Percentiles rank a stretch among this genome's conserved stretches.
phyloP scores from a whole-genome alignment of 2,329 filamentous ascomycete genomes.

The Pseudogymnoascus sp. region DNA sequence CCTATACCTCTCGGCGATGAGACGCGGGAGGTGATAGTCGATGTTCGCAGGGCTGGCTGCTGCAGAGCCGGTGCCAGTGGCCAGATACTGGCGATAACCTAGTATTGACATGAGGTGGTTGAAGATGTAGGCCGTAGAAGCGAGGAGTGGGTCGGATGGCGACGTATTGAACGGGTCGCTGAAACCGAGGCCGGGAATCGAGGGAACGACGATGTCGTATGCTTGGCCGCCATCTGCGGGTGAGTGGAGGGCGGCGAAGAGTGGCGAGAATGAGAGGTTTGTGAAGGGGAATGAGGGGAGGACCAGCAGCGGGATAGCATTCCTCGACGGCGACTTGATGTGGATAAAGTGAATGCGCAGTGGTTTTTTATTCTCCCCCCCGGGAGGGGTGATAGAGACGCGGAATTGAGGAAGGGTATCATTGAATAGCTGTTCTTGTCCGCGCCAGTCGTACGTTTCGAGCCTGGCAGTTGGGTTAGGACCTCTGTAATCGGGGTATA shows the following conservation, averaged over 20 bases:
- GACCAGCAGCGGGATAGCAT: conserved; percentile 56
- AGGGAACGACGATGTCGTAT: conserved; percentile 61
- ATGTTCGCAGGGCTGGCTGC: conserved; percentile 40
- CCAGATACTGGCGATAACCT: conserved; percentile 52
- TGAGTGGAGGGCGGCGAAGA: conserved; percentile 48
- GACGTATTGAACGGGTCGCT: conserved; percentile 48
- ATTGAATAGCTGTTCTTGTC: conserved; percentile 53
- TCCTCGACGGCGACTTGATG: conserved; percentile 42
- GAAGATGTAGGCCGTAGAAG: conserved; percentile 50
- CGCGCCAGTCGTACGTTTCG: conserved; percentile 58
- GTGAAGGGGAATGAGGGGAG: conserved; percentile 60
- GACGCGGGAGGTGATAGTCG: conserved; percentile 44
- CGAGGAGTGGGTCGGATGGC: conserved; percentile 33
- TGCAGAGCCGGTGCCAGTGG: conserved; percentile 46
- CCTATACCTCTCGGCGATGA: conserved; percentile 41
- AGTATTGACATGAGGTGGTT: conserved; percentile 53
- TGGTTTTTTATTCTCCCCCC: conserved; percentile 29
- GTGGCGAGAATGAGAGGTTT: conserved; percentile 51
- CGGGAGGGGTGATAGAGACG: conserved; percentile 42
- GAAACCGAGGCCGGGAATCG: conserved; percentile 60
- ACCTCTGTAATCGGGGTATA: not conserved
- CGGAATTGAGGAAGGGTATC: conserved; percentile 55
- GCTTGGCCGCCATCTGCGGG: conserved; percentile 43
- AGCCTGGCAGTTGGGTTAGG: conserved; percentile 39
- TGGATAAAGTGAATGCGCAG: conserved; percentile 61